These are phyloP conservation scores for Cordyceps tenuipes DNA, from an alignment of 2,329 filamentous ascomycete genomes.

Conservation along the genomic window DNA sequence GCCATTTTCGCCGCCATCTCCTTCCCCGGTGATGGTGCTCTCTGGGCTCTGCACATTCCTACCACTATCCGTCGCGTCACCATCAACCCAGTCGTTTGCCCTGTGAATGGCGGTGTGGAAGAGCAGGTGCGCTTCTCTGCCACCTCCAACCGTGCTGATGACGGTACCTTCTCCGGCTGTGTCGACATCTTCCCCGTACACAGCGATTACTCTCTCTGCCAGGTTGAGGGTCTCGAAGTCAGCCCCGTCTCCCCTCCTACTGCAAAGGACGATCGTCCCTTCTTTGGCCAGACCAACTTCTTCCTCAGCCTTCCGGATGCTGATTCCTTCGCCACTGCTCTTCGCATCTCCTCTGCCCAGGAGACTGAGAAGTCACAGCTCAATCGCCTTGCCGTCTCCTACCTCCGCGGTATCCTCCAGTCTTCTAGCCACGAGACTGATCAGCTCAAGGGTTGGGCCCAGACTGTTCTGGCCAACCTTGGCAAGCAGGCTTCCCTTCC, in stretches of 20 bases:
- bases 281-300: constrained; percentile 11
- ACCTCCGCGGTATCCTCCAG: constrained; percentile 9
- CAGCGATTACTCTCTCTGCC: constrained; percentile 4
- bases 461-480: constrained; percentile 8
- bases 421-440: constrained; percentile 9
- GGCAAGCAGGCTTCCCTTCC: constrained; percentile 5
- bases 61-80: constrained; percentile 18
- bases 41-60: constrained; percentile 26
- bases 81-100: constrained; percentile 10
- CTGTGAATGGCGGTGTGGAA: constrained; percentile 10
- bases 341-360: constrained; percentile 3
- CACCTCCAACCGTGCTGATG: constrained; percentile 8
- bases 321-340: constrained; percentile 3
- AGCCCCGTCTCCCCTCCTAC: constrained; percentile 11
- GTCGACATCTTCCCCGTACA: constrained; percentile 11
- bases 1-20: constrained; percentile 24
- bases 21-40: constrained; percentile 24
- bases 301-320: constrained; percentile 10
- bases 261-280: constrained; percentile 7
- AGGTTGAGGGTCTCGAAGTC: constrained; percentile 11
- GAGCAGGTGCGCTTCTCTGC: constrained; percentile 9
- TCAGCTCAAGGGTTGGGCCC: constrained; percentile 10
- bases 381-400: constrained; percentile 8
- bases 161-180: constrained; percentile 7
- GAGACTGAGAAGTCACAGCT: constrained; percentile 11